Base-by-base conservation (phyloP, 1,284 basidiomycete species). In the Spongispora temasekensis region DNA sequence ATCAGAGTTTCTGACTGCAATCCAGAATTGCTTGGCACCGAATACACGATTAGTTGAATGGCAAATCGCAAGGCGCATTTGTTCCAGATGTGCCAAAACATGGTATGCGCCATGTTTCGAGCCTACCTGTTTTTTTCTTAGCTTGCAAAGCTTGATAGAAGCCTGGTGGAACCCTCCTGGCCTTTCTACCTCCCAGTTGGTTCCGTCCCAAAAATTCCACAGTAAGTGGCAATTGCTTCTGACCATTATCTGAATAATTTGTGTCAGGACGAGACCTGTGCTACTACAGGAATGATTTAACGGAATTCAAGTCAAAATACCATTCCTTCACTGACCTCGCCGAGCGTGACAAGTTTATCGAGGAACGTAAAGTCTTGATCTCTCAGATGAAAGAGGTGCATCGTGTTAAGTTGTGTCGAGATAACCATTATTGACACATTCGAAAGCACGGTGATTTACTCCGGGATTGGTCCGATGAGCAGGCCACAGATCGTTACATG, bases 31-130 rank as follows among this genome's bases (percentile, higher is more conserved):
- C 58, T 64, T 75, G 25, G 70, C 75, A 3, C 68, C 71, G 5
- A 64, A 71, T 53, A 73, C 77, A 13, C 74, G 77, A 35, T 75
- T 65, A 30, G 66, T 81, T 19, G 78, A 80, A 27, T 83, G 80
- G 80, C 64, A 66, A 10, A 73, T 82, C 32, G 75, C 78, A 30
- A 64, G 77, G 44, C 77, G 81, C 12, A 76, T 76, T n/a, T 77
- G 76, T 59, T 57, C 66, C 23, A 73, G 66, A 55, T 77, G 76
- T 35, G 57, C 65, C 9, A 67, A 72, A 53, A 62, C 60, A 1
- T 70, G 69, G 77, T 74, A 65, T 5, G 74, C 63, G 23, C n/a
- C 27, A 60, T 55, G 25, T 59, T 44, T 25, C 34, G 2, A 23
- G 15, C 21, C 17, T 19, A 17, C 30, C 34, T 54, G 32, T n/a